phyloP scores from a whole-genome alignment of 202 grass and related monocot genomes.

The Cymbopogon flexuosus region DNA sequence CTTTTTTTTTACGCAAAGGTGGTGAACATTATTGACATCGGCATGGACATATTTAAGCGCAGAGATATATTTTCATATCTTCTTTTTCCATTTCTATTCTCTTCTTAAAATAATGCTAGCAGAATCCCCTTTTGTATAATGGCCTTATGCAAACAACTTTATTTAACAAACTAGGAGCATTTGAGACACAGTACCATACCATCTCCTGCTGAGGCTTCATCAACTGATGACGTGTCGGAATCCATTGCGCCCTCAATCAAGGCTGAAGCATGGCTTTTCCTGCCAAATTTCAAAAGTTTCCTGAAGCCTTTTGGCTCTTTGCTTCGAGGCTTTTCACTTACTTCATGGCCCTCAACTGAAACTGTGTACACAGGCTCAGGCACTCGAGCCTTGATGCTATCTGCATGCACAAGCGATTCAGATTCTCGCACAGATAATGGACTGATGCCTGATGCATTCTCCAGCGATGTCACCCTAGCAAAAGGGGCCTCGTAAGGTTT shows the following conservation, averaged over 20 bases:
- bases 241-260: constrained; percentile 40
- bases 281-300: constrained; percentile 87
- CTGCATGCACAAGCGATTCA: constrained; percentile 30
- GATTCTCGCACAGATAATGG: constrained; percentile 34
- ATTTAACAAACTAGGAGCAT: background rate
- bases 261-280: constrained; percentile 55
- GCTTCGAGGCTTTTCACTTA: constrained; percentile 48
- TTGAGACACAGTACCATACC: constrained; percentile 39
- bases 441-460: constrained; percentile 37
- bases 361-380: constrained; percentile 23
- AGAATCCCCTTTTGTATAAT: background rate
- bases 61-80: background rate
- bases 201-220: constrained; percentile 44
- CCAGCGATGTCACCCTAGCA: constrained; percentile 66
- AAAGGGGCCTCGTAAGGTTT: constrained; percentile 67
- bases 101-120: background rate
- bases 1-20: background rate
- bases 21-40: background rate
- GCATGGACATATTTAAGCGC: background rate
- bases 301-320: constrained; percentile 86
- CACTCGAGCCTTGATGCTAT: constrained; percentile 47
- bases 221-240: constrained; percentile 52
- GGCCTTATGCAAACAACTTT: constrained; percentile 14
- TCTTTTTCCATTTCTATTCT: background rate
- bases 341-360: constrained; percentile 37